Evolutionary conservation across 768 basidiomycete species (phyloP).

Genomic region (Auriscalpium vulgare): DNA sequence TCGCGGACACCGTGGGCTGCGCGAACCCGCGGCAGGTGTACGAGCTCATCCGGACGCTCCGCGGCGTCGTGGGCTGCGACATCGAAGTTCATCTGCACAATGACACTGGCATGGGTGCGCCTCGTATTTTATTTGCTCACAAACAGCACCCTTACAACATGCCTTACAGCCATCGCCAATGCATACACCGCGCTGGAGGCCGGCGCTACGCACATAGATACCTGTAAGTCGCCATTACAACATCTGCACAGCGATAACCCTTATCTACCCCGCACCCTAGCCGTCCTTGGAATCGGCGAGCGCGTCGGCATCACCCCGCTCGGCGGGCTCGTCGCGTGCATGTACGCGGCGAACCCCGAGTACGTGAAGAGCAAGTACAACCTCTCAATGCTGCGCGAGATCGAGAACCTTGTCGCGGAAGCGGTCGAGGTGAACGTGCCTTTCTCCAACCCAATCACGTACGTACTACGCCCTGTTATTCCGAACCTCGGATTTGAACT

Average conservation of each 20-base stretch:
- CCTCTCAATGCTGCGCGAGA: slow-evolving; percentile 92
- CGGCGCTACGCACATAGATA: slow-evolving; percentile 98
- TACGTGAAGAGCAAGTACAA: slow-evolving; percentile 99
- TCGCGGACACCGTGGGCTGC: slow-evolving; percentile 98
- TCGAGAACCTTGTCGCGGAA: slow-evolving; percentile 98
- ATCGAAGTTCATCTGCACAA: slow-evolving; percentile 99
- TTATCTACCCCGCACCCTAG: slow-evolving; percentile 28
- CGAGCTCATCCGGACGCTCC: slow-evolving; percentile 90
- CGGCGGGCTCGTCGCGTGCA: slow-evolving; percentile 92
- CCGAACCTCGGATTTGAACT: no score
- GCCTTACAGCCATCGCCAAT: slow-evolving; percentile 82
- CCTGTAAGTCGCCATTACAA: slow-evolving; percentile 47
- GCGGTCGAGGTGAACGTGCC: slow-evolving; percentile 97
- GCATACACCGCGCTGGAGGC: slow-evolving; percentile 98
- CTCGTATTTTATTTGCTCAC: neutral
- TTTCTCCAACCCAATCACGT: slow-evolving; percentile 95
- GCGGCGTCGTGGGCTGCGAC: slow-evolving; percentile 95
- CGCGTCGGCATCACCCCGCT: slow-evolving; percentile 98
- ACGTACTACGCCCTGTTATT: slow-evolving; percentile 20
- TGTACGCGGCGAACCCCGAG: slow-evolving; percentile 95
- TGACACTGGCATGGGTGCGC: slow-evolving; percentile 87
- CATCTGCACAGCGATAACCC: slow-evolving; percentile 1
- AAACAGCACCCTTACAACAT: neutral
- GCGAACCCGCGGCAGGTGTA: slow-evolving; percentile 99
- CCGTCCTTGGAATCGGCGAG: slow-evolving; percentile 96